A percentile compares a stretch with the other conserved stretches of the same genome.
phyloP scores from a whole-genome alignment of 805 yeast species.

The Yamadazyma sp. region DNA sequence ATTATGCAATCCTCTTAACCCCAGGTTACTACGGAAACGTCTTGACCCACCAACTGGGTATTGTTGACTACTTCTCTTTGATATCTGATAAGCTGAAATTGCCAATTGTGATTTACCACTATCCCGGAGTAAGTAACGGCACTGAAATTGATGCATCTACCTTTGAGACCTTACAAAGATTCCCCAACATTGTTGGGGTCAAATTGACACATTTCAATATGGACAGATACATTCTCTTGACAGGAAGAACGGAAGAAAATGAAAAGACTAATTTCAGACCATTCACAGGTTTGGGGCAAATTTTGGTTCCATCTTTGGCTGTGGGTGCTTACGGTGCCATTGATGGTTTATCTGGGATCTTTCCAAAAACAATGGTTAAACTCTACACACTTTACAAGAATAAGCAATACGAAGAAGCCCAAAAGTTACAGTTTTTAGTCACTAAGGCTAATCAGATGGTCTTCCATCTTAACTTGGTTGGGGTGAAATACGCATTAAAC shows the following conservation, averaged over 20 bases:
- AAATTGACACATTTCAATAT: conserved; percentile 27
- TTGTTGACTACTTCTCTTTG: conserved; percentile 27
- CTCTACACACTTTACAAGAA: conserved; percentile 16
- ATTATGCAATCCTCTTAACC: conserved; percentile 28
- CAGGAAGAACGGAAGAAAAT: conserved; percentile 13
- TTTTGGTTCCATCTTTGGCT: conserved; percentile 23
- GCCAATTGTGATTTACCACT: conserved; percentile 39
- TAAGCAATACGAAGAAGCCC: conserved; percentile 17
- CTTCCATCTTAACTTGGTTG: conserved; percentile 28
- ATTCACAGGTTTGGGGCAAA: conserved; percentile 28
- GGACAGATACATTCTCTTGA: conserved; percentile 20
- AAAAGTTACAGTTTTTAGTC: conserved; percentile 19
- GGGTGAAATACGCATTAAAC: conserved; percentile 27
- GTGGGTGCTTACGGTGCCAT: conserved; percentile 25
- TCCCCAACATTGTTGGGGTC: conserved; percentile 36
- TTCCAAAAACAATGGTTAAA: conserved; percentile 23
- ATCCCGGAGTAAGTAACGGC: conserved; percentile 37
- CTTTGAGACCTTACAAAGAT: conserved; percentile 24
- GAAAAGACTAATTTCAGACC: conserved; percentile 21
- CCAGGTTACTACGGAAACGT: conserved; percentile 38
- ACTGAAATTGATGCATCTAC: conserved; percentile 25
- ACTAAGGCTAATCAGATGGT: conserved; percentile 26
- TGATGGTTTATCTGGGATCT: conserved; percentile 25
- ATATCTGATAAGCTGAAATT: conserved; percentile 32
- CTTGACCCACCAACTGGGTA: conserved; percentile 30